A percentile compares a stretch with the other conserved stretches of the same genome.
These are phyloP conservation scores for Monosporozyma solicola DNA, from an alignment of 805 yeast species.

Conservation along the genomic window DNA sequence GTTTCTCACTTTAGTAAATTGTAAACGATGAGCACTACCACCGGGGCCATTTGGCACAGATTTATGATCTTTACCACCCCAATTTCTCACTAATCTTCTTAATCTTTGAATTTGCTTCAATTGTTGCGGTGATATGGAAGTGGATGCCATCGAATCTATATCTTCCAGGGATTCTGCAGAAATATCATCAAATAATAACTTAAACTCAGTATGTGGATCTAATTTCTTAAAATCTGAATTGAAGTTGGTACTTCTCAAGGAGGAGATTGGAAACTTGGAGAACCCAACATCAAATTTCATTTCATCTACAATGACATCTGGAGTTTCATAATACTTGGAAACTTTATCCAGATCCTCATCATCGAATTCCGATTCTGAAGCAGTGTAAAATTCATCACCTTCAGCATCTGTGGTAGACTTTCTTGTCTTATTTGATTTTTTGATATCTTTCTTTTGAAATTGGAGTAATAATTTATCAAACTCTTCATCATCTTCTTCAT, in stretches of 20 bases:
- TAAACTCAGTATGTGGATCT: slow-evolving; percentile 72
- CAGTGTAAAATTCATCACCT: slow-evolving; percentile 37
- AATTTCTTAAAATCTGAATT: slow-evolving; percentile 34
- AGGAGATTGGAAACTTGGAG: slow-evolving; percentile 13
- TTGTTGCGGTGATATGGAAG: slow-evolving; percentile 60
- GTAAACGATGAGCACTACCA: slow-evolving; percentile 49
- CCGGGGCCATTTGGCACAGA: slow-evolving; percentile 55
- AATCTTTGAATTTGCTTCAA: slow-evolving; percentile 50
- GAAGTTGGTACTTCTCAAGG: slow-evolving; percentile 13
- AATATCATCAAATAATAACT: slow-evolving; percentile 59
- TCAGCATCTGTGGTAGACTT: slow-evolving; percentile 21
- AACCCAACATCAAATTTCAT: slow-evolving; percentile 19
- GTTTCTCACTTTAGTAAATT: slow-evolving; percentile 63
- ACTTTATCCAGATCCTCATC: slow-evolving; percentile 16
- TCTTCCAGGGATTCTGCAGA: slow-evolving; percentile 62
- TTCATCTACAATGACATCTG: slow-evolving; percentile 31
- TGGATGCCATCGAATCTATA: slow-evolving; percentile 65
- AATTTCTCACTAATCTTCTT: slow-evolving; percentile 53
- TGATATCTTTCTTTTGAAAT: slow-evolving; percentile 24
- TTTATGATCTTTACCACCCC: slow-evolving; percentile 76
- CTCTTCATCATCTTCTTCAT: slow-evolving; percentile 44
- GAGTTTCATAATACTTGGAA: slow-evolving; percentile 8
- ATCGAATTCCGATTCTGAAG: slow-evolving; percentile 25
- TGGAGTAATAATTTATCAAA: slow-evolving; percentile 47
- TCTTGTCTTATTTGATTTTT: slow-evolving; percentile 7